These are phyloP conservation scores for Silene coronaria DNA, from an alignment of 179 eudicot species.

Conservation along the genomic window DNA sequence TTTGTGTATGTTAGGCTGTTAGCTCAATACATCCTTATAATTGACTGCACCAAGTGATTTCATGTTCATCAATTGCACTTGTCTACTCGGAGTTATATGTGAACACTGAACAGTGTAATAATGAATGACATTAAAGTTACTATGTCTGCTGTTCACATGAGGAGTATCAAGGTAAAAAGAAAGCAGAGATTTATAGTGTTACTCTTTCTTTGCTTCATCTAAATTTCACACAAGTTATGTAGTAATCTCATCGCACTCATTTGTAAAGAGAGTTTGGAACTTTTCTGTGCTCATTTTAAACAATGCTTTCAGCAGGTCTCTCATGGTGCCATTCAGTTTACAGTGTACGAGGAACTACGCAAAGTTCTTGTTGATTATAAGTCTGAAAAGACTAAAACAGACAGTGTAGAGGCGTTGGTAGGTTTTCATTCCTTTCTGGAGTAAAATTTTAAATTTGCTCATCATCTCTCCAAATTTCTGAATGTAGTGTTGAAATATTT, in stretches of 20 bases:
- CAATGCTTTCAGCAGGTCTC: conserved; percentile 64
- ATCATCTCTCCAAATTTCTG: background rate
- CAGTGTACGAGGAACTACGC: conserved; percentile 91
- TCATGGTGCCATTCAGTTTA: conserved; percentile 97
- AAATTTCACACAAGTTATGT: background rate
- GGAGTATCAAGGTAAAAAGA: background rate
- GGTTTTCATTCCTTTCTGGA: conserved; percentile 15
- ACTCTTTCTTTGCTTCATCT: background rate
- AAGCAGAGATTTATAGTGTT: background rate
- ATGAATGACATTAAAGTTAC: background rate
- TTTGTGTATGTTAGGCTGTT: background rate
- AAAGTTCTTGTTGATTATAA: conserved; percentile 47
- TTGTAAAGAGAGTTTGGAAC: background rate
- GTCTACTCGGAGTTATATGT: background rate
- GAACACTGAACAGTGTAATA: background rate
- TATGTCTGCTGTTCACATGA: conserved; percentile 2
- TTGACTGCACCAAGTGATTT: background rate
- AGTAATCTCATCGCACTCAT: background rate
- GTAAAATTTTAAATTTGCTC: background rate
- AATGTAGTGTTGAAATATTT: background rate
- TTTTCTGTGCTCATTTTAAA: conserved; percentile 21
- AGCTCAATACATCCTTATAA: background rate
- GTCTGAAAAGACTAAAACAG: conserved; percentile 30
- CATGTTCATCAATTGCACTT: background rate
- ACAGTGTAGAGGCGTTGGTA: conserved; percentile 51